phyloP scores from a whole-genome alignment of 352 stramenopile species.

The Pythium utonaiense region DNA sequence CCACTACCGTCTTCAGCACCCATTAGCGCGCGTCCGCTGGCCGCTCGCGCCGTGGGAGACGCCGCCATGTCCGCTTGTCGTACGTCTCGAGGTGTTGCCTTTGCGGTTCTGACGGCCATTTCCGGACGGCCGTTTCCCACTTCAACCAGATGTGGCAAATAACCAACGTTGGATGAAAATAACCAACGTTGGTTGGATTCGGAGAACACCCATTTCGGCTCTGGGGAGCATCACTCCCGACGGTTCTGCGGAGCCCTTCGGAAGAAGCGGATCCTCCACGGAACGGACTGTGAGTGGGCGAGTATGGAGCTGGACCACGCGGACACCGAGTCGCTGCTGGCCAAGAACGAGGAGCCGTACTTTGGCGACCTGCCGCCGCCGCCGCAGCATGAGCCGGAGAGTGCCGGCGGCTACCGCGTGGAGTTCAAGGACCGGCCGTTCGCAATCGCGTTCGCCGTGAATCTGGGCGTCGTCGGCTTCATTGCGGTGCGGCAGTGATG shows the following conservation, averaged over 20 bases:
- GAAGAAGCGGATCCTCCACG: background rate
- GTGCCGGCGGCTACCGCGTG: slow-evolving; percentile 27
- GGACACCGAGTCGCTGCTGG: slow-evolving; percentile 57
- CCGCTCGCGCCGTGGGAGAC: background rate
- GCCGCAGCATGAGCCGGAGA: background rate
- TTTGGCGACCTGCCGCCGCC: slow-evolving; percentile 10
- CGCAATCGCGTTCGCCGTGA: slow-evolving; percentile 56
- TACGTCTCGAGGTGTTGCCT: background rate
- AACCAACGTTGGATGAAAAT: slow-evolving; percentile 9
- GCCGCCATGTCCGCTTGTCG: slow-evolving; percentile 3
- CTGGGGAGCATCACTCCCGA: slow-evolving; percentile 19
- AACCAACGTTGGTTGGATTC: background rate
- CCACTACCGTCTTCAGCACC: background rate
- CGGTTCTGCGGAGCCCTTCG: background rate
- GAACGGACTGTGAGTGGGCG: background rate
- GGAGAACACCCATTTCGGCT: background rate
- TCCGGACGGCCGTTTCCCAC: background rate
- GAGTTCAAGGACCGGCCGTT: slow-evolving; percentile 70
- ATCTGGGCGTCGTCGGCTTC: slow-evolving; percentile 46
- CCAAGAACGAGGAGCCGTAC: slow-evolving; percentile 37
- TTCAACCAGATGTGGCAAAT: background rate
- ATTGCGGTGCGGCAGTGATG: slow-evolving; percentile 44
- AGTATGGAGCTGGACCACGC: slow-evolving; percentile 58
- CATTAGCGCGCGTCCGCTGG: background rate
- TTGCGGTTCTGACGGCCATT: background rate